These are phyloP conservation scores for Trichoderma pleuroti DNA, from an alignment of 2,329 filamentous ascomycete species.

Conservation along the genomic window DNA sequence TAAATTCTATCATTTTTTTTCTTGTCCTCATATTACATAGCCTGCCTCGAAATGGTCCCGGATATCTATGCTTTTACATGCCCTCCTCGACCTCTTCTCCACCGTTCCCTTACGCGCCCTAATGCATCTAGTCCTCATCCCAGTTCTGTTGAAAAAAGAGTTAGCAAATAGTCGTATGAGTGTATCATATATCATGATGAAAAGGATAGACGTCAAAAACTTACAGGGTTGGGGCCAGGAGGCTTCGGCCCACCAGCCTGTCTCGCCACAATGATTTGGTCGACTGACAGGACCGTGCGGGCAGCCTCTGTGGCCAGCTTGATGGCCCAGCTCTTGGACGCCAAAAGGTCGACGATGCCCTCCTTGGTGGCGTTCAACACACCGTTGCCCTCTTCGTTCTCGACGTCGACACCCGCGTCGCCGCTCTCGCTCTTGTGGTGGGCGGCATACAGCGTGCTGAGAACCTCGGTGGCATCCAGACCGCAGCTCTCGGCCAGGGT, in stretches of 20 bases:
- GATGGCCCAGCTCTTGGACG: slow-evolving; percentile 94
- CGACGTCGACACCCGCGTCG: slow-evolving; percentile 86
- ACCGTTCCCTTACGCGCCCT: background rate
- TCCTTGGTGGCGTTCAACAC: slow-evolving; percentile 81
- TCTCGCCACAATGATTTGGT: slow-evolving; percentile 97
- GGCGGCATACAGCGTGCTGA: slow-evolving; percentile 87
- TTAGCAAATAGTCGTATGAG: slow-evolving; percentile 27
- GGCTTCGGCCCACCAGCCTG: slow-evolving; percentile 97
- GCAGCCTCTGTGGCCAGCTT: slow-evolving; percentile 94
- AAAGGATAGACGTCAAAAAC: slow-evolving; percentile 24
- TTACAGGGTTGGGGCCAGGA: slow-evolving; percentile 79
- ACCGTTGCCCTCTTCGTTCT: slow-evolving; percentile 75
- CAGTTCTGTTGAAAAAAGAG: slow-evolving; percentile 46
- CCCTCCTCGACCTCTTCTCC: background rate
- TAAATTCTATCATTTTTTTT: slow-evolving; percentile 18
- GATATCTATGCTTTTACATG: slow-evolving; percentile 28
- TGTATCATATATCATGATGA: background rate
- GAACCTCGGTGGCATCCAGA: slow-evolving; percentile 92
- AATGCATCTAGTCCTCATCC: slow-evolving; percentile 57
- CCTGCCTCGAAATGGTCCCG: slow-evolving; percentile 6
- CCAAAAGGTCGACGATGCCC: slow-evolving; percentile 87
- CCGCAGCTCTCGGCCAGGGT: slow-evolving; percentile 93
- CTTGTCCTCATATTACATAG: slow-evolving; percentile 14
- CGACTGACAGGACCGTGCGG: slow-evolving; percentile 88
- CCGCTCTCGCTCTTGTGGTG: slow-evolving; percentile 86